Conservation (phyloP, 257 asterid species). For the Fraxinus americana region DNA sequence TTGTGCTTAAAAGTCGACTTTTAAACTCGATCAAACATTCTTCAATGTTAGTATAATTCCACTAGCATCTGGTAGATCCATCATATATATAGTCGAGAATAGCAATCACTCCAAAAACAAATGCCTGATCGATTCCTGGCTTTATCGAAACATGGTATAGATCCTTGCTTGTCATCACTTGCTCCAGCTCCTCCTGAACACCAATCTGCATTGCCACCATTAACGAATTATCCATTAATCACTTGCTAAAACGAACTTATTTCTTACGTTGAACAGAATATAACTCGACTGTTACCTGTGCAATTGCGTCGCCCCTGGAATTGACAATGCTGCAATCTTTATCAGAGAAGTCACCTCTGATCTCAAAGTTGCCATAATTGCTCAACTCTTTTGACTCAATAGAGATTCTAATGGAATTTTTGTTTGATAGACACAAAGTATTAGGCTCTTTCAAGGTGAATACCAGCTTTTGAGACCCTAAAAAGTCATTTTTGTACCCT, state of each 20-base stretch:
- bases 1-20: not conserved
- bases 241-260: not conserved
- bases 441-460: slow-evolving; percentile 69
- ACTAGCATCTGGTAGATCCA: slow-evolving; percentile 78
- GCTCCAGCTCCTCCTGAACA: slow-evolving; percentile 46
- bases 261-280: not conserved
- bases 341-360: slow-evolving; percentile 59
- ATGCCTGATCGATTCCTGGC: slow-evolving; percentile 84
- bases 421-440: slow-evolving; percentile 46
- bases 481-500: slow-evolving; percentile 50
- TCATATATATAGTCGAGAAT: slow-evolving; percentile 85
- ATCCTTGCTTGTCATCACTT: slow-evolving; percentile 55
- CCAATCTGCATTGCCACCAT: slow-evolving; percentile 53
- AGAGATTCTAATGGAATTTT: slow-evolving; percentile 47
- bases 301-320: slow-evolving; percentile 59
- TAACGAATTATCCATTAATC: not conserved
- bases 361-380: slow-evolving; percentile 43
- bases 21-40: not conserved
- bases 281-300: slow-evolving; percentile 41
- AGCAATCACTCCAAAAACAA: slow-evolving; percentile 79
- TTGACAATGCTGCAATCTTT: slow-evolving; percentile 61
- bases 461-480: slow-evolving; percentile 58
- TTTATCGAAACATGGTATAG: slow-evolving; percentile 65
- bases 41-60: not conserved
- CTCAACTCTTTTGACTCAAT: slow-evolving; percentile 43